These are phyloP conservation scores for Globisporangium alternatum DNA, from an alignment of 352 stramenopile species.

Conservation along the genomic window DNA sequence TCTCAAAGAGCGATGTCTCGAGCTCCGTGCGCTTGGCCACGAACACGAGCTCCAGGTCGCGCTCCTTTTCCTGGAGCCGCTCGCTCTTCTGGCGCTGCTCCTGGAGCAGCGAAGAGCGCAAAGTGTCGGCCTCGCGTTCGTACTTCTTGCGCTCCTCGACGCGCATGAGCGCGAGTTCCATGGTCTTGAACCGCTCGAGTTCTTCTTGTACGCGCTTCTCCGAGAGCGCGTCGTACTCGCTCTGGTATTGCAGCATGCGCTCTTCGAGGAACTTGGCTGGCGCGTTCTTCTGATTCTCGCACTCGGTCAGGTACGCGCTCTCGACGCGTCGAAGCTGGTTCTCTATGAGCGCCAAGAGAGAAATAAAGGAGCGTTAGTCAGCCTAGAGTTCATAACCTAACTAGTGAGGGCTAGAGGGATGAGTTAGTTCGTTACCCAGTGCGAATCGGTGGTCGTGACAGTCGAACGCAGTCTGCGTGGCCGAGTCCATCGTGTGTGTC, in stretches of 20 bases:
- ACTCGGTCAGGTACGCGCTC: conserved; percentile 48
- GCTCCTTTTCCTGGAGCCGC: conserved; percentile 49
- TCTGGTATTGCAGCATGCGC: conserved; percentile 64
- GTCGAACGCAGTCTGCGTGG: conserved; percentile 62
- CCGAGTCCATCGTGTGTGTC: conserved; percentile 37
- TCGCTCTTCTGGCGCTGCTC: conserved; percentile 48
- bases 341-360: conserved; percentile 23
- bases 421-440: conserved; percentile 16
- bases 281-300: conserved; percentile 33
- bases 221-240: conserved; percentile 60
- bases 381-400: not conserved
- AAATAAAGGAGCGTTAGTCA: not conserved
- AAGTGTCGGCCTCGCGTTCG: conserved; percentile 42
- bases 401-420: not conserved
- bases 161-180: conserved; percentile 50
- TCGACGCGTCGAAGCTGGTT: conserved; percentile 69
- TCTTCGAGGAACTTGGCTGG: conserved; percentile 46
- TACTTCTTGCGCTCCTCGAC: conserved; percentile 58
- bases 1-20: conserved; percentile 65
- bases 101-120: conserved; percentile 39
- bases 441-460: conserved; percentile 62
- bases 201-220: conserved; percentile 53
- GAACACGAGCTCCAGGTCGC: conserved; percentile 61
- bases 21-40: conserved; percentile 44
- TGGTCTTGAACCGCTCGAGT: conserved; percentile 49